Evolutionary conservation across 768 basidiomycete species (phyloP), one percentile per base, ranked within the genome.

Genomic region (Tephrocybe sp.): DNA sequence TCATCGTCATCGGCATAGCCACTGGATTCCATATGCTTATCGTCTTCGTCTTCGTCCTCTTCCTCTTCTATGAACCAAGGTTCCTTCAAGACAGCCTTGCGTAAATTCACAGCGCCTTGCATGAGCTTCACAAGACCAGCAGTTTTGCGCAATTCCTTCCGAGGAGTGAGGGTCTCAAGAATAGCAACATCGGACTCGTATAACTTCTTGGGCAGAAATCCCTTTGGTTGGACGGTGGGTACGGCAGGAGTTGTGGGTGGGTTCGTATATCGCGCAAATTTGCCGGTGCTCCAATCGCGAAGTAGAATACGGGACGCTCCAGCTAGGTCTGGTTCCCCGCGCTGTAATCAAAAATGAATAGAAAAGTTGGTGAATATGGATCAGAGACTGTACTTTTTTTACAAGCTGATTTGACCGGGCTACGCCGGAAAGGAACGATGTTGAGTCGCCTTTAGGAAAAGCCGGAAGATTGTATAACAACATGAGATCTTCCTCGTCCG

Each of bases 391-490:
- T 48, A 87, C 91, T 78, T 88, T 92, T 69, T 86, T 90, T 11
- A 92, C 71, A 36, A 92, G 73, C 38, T 84, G 82, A 47, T 81
- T 77, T 12, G 86, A 75, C 38, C 92, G 83, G 4, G 92, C 89
- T 33, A 94, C 68, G 39, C 82, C 82, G 21, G 83, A 74, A 30
- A 97, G 73, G 76, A 95, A 94, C 0, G 85, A 83, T 19, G 74
- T 73, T 4, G 77, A 62, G 58, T 94, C 83, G 2, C 86, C 84
- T 38, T 73, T 72, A 8, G 77, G 56, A 64, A 94, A 94, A 7
- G 86, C 89, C 3, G 94, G 89, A 12, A 93, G 72, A 56, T 78
- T 83, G 70, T 94, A 95, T 42, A 84, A 70, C n/a, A 95, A 68
- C 88, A 94, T 94, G 34, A 97, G 74, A 64, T 95, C 94, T 61